These are phyloP conservation scores for Rhynchospora tenuis DNA, from an alignment of 176 grass and related monocot genomes.

Conservation along the genomic window DNA sequence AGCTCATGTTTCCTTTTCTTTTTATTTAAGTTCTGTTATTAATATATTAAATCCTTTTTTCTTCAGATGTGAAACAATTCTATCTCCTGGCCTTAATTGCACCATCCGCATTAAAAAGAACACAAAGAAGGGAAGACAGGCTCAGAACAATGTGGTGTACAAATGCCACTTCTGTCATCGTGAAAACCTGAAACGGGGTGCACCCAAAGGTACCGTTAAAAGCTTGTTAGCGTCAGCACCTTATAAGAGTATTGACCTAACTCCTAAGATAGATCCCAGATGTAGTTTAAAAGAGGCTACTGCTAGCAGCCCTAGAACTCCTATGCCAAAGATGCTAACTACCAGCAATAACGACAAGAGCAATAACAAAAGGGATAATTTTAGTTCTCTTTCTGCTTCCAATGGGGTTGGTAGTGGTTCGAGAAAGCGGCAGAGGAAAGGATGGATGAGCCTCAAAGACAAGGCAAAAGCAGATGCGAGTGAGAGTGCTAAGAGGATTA, in stretches of 20 bases:
- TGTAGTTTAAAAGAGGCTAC: not conserved
- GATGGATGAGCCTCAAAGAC: conserved; percentile 68
- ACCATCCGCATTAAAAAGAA: conserved; percentile 60
- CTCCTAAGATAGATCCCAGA: not conserved
- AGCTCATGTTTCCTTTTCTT: not conserved
- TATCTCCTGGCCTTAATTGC: conserved; percentile 76
- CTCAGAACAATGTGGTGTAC: conserved; percentile 53
- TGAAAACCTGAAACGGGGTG: conserved; percentile 54
- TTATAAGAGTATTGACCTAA: conserved; percentile 8
- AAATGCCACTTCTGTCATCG: conserved; percentile 64
- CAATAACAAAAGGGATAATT: conserved; percentile 23
- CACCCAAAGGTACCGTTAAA: conserved; percentile 47
- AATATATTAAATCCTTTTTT: not conserved
- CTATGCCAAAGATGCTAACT: conserved; percentile 1
- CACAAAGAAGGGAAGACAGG: conserved; percentile 32
- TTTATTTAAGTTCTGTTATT: conserved; percentile 1
- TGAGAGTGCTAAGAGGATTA: conserved; percentile 45
- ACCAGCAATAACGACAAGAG: not conserved
- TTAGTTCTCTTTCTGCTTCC: conserved; percentile 19
- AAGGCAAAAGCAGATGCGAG: conserved; percentile 50
- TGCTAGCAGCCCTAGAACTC: conserved; percentile 7
- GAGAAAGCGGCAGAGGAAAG: conserved; percentile 65
- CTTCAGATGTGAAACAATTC: conserved; percentile 72
- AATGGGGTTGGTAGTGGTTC: conserved; percentile 36
- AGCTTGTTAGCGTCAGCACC: conserved; percentile 44